Evolutionary conservation across 805 yeast species (phyloP), one percentile per base, ranked within the genome.

Genomic region (Saccharomyces mikatae): DNA sequence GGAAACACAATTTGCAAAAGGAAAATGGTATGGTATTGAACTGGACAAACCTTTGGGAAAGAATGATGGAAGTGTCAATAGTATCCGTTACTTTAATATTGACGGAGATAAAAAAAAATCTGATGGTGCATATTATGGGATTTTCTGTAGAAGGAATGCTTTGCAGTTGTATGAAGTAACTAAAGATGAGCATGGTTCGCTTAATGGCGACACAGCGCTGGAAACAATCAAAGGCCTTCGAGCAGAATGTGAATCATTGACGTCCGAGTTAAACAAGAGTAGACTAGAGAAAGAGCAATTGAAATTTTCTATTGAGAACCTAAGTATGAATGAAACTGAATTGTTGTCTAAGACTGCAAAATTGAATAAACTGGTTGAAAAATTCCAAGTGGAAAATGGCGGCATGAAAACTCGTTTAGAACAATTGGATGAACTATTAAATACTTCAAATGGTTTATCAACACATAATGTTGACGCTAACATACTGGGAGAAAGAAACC

Each of bases 21-120:
- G 89, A 4, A 58, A 70, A 3, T 91, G 97, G 97, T 76, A 85
- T 13, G 97, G 97, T 0, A 76, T 91, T 6, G 89, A 84, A 61
- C 78, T 89, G 47, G 89, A 84, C 56, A 82, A 82, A 55, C 85
- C 94, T 0, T 74, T 75, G 9, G 97, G 97, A 1, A 87, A 84
- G 69, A 89, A 90, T 64, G 82, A 89, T 63, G 97, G 97, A 0
- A 71, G 80, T 48, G 76, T 90, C 10, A 79, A 81, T 24, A 90
- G 87, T 0, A 65, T 62, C 0, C 61, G 76, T 27, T 78, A 87
- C 56, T 90, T 91, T 65, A 63, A 72, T 1, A 79, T 89, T 57
- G 50, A 14, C 6, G 47, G 52, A 26, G 47, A 48, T 3, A 36
- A 36, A 36, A 17, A 11, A 17, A 10, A 17, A 17, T 17, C 11